A percentile compares a stretch with the other conserved stretches of the same genome.
Evolutionary conservation across 805 yeast genomes (phyloP).

Genomic region (Ogataea neopini): DNA sequence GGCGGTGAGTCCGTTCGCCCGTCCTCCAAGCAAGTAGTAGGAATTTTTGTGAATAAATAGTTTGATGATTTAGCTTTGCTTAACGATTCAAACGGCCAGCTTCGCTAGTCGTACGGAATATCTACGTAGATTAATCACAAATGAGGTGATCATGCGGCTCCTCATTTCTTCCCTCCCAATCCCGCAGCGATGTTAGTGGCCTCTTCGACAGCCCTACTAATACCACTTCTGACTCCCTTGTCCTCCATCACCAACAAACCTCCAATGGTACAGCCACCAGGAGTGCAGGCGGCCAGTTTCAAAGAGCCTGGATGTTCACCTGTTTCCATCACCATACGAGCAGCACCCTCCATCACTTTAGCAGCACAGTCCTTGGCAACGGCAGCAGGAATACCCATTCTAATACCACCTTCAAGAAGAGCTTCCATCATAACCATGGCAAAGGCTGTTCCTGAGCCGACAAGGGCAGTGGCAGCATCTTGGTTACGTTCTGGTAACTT

Average conservation of each 20-base stretch:
- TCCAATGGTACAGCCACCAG: conserved; percentile 97
- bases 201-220: conserved; percentile 86
- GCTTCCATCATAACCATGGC: conserved; percentile 87
- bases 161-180: conserved; percentile 49
- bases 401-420: conserved; percentile 89
- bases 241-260: conserved; percentile 93
- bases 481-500: conserved; percentile 85
- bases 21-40: no score
- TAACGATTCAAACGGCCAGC: no score
- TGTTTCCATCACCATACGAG: conserved; percentile 80
- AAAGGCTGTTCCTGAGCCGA: conserved; percentile 98
- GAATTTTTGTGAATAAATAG: no score
- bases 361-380: conserved; percentile 86
- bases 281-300: conserved; percentile 89
- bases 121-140: no score
- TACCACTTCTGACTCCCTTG: conserved; percentile 81
- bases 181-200: conserved; percentile 79
- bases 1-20: no score
- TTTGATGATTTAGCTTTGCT: no score
- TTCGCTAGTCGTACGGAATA: no score
- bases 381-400: conserved; percentile 88
- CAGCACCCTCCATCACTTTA: conserved; percentile 92
- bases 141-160: no score
- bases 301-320: conserved; percentile 87
- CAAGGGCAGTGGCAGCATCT: conserved; percentile 94